phyloP scores from a whole-genome alignment of 495 filamentous ascomycete genomes.

The Lophiostoma macrostomum region DNA sequence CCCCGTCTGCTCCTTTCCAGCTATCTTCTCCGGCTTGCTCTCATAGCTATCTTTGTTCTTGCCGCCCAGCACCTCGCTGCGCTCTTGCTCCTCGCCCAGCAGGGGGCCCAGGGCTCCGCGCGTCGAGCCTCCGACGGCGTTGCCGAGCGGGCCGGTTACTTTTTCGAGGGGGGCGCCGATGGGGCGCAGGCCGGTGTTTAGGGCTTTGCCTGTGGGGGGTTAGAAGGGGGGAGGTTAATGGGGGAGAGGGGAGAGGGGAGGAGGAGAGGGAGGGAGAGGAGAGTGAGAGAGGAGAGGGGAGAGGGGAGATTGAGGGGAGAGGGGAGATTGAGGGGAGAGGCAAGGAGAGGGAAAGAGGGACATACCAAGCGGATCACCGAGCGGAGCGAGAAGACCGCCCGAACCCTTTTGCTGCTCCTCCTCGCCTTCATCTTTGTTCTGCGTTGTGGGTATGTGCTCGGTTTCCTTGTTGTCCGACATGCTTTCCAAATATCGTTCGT shows the following conservation, averaged over 20 bases:
- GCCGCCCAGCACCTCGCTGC: constrained; percentile 31
- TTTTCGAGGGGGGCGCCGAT: constrained; percentile 28
- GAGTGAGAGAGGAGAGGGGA: neutral
- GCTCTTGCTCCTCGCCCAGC: constrained; percentile 30
- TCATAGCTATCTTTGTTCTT: constrained; percentile 37
- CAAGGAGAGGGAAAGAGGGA: neutral
- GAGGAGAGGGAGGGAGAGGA: neutral
- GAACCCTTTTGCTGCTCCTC: constrained; percentile 24
- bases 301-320: neutral
- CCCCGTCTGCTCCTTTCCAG: constrained; percentile 34
- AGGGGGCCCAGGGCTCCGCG: constrained; percentile 31
- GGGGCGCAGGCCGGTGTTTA: constrained; percentile 29
- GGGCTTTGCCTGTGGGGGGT: constrained; percentile 24
- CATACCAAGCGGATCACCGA: constrained; percentile 29
- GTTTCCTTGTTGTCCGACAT: constrained; percentile 24
- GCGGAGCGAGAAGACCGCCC: constrained; percentile 22
- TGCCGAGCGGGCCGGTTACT: constrained; percentile 28
- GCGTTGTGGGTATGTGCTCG: constrained; percentile 15
- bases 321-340: too few species aligned
- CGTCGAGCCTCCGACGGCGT: constrained; percentile 32
- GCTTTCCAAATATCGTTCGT: too few species aligned
- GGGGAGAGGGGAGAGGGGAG: neutral
- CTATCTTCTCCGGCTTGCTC: constrained; percentile 35
- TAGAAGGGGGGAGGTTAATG: too few species aligned
- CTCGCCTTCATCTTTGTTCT: neutral